Conservation (phyloP, 306 rosid species). For the Casuarina glauca region DNA sequence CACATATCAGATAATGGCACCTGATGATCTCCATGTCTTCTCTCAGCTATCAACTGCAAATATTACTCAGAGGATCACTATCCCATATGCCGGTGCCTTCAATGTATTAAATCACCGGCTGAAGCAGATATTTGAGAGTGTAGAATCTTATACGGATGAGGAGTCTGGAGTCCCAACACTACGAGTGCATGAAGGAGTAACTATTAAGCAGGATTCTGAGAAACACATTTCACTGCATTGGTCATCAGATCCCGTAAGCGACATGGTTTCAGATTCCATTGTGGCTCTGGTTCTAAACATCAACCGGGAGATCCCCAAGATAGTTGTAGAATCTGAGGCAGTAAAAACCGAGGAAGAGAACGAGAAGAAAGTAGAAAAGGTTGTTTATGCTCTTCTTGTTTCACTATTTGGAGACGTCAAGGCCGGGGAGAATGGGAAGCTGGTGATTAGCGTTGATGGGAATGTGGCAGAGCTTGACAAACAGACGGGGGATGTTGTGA, state of each 20-base stretch:
- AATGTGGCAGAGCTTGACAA: conserved; percentile 75
- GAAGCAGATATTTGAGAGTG: conserved; percentile 71
- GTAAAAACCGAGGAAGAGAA: conserved; percentile 64
- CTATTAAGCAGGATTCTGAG: conserved; percentile 79
- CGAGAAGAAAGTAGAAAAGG: conserved; percentile 70
- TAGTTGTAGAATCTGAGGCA: conserved; percentile 67
- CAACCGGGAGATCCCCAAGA: conserved; percentile 67
- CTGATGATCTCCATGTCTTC: conserved; percentile 91
- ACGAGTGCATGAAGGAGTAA: conserved; percentile 73
- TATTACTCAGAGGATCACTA: conserved; percentile 79
- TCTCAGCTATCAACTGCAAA: conserved; percentile 83
- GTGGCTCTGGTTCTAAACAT: conserved; percentile 78
- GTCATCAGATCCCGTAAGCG: conserved; percentile 83
- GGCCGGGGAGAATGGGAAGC: conserved; percentile 75
- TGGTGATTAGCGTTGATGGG: conserved; percentile 79
- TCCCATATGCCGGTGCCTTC: conserved; percentile 72
- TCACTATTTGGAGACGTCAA: conserved; percentile 85
- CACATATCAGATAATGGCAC: conserved; percentile 91
- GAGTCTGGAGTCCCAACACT: conserved; percentile 72
- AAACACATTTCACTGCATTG: conserved; percentile 86
- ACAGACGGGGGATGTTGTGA: conserved; percentile 77
- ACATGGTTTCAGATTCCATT: conserved; percentile 87
- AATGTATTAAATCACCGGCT: conserved; percentile 64
- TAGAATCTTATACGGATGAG: conserved; percentile 74
- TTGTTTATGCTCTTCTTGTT: conserved; percentile 69